phyloP scores from a whole-genome alignment of 768 basidiomycete species.

The Boletus eberwhitei region DNA sequence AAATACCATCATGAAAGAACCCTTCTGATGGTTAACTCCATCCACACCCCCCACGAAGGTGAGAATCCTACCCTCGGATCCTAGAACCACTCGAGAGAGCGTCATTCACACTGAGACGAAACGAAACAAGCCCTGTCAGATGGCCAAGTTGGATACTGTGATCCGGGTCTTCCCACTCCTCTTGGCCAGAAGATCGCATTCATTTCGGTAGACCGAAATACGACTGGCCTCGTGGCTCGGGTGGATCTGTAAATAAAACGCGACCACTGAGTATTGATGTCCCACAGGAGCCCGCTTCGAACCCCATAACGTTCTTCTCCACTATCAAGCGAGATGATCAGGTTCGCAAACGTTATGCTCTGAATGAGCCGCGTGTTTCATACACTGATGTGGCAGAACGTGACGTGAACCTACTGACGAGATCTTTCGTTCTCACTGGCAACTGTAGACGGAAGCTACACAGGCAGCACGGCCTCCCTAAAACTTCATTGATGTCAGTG shows the following conservation, averaged over 20 bases:
- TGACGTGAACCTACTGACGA: neutral
- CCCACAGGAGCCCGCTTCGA: slow-evolving; percentile 17
- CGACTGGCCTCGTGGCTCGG: slow-evolving; percentile 1
- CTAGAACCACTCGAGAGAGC: neutral
- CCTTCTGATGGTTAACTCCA: neutral
- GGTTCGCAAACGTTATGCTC: slow-evolving; percentile 4
- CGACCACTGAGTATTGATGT: neutral
- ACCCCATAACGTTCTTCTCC: slow-evolving; percentile 26
- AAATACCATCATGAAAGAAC: slow-evolving; percentile 4
- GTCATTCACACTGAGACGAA: neutral
- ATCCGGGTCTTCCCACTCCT: slow-evolving; percentile 2
- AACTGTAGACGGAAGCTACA: neutral
- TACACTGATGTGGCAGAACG: slow-evolving; percentile 4
- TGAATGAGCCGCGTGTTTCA: slow-evolving; percentile 5
- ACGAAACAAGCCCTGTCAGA: neutral
- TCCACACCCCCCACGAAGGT: slow-evolving; percentile 1
- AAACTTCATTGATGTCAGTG: neutral
- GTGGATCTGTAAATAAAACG: slow-evolving; percentile 4
- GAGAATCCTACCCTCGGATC: slow-evolving; percentile 2
- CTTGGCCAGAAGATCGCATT: neutral
- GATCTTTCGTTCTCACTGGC: neutral
- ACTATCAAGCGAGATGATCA: slow-evolving; percentile 17
- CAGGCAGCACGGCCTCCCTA: neutral
- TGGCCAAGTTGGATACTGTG: neutral
- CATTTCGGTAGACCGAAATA: slow-evolving; percentile 1